A percentile compares a stretch with the other conserved stretches of the same genome.
phyloP scores from a whole-genome alignment of 495 filamentous ascomycete genomes.

The Daldinia loculata region DNA sequence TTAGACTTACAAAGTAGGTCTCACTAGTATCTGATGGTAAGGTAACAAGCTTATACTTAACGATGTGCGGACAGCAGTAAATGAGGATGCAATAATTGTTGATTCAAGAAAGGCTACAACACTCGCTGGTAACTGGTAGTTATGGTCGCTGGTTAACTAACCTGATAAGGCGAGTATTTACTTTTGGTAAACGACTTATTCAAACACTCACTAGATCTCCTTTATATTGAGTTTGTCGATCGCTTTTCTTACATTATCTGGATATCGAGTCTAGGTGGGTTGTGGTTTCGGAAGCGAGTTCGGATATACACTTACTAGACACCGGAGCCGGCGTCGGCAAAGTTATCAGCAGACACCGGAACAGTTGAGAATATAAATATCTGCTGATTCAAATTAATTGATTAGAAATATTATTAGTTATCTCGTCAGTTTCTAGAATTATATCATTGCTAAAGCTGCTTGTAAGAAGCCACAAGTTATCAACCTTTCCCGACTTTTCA shows the following conservation, averaged over 20 bases:
- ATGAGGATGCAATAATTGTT: too few species aligned
- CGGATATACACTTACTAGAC: background rate
- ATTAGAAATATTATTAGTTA: too few species aligned
- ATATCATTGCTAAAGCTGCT: background rate
- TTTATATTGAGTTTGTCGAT: background rate
- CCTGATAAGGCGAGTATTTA: too few species aligned
- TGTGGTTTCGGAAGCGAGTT: background rate
- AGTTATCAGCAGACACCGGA: background rate
- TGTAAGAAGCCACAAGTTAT: background rate
- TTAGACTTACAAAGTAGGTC: background rate
- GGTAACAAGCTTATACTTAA: background rate
- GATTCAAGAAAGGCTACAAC: too few species aligned
- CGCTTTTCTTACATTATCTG: too few species aligned
- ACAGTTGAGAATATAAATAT: background rate
- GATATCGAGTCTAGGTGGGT: background rate
- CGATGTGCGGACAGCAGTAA: too few species aligned
- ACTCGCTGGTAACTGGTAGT: too few species aligned
- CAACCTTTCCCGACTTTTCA: background rate
- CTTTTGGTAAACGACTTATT: too few species aligned
- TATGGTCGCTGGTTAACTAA: too few species aligned
- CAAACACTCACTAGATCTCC: too few species aligned
- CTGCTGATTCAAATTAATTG: too few species aligned
- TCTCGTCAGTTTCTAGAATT: background rate
- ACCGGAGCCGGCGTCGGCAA: background rate
- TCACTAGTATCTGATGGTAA: background rate